A percentile compares a stretch with the other conserved stretches of the same genome.
Evolutionary conservation across 2,329 filamentous ascomycete species (phyloP).

Genomic region (Arthrobotrys conoides): DNA sequence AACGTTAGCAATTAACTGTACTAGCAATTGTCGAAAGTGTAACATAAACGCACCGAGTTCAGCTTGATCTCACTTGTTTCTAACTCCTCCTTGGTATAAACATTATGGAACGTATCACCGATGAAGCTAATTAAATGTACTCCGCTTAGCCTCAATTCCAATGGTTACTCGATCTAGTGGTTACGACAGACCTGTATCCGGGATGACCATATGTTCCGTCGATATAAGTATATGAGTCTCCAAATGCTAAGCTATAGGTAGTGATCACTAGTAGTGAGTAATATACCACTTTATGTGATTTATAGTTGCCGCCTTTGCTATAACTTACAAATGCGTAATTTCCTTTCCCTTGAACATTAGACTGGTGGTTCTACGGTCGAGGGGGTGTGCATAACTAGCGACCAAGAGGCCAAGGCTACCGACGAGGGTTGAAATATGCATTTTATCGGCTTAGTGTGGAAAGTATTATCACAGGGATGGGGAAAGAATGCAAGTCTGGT

Average conservation of each 20-base stretch:
- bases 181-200: constrained; percentile 28
- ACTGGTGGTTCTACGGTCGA: constrained; percentile 19
- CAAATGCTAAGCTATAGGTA: constrained; percentile 40
- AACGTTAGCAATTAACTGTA: not conserved
- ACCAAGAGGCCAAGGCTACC: constrained; percentile 9
- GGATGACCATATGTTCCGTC: constrained; percentile 49
- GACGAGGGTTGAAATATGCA: constrained; percentile 36
- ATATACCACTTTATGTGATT: not conserved
- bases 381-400: constrained; percentile 19
- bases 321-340: constrained; percentile 46
- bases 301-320: not conserved
- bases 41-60: constrained; percentile 38
- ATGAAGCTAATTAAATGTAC: constrained; percentile 22
- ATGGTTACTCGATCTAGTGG: not conserved
- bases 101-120: constrained; percentile 34
- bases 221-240: constrained; percentile 47
- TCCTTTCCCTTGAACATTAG: constrained; percentile 42
- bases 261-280: not conserved
- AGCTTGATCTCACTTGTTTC: constrained; percentile 36
- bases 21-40: too few species aligned
- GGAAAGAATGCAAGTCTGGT: not conserved
- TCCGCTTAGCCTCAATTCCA: not conserved
- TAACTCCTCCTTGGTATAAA: constrained; percentile 40
- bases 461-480: constrained; percentile 2
- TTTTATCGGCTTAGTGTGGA: not conserved